Conservation (phyloP, 139 green algal genomes). For the Spirogloea muscicola region DNA sequence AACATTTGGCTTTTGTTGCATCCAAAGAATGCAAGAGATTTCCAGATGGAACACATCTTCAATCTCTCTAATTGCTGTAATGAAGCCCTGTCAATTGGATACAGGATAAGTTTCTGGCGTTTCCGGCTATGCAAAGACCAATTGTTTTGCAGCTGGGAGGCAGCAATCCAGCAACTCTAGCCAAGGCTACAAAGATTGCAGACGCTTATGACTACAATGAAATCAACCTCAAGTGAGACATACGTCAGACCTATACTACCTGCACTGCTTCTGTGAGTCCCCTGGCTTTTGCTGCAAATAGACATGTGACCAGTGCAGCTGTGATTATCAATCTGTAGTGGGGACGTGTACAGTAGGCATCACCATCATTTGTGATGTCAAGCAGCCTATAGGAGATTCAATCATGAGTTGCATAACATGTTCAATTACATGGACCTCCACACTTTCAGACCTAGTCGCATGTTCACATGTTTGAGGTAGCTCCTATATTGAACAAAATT, state of each 20-base stretch:
- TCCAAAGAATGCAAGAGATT: no score
- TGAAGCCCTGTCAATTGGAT: no score
- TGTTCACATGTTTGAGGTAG: background rate
- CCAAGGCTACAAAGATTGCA: conserved; percentile 36
- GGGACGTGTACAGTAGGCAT: no score
- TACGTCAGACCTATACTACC: background rate
- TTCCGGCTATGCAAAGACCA: conserved; percentile 26
- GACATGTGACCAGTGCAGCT: background rate
- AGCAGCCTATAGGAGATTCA: no score
- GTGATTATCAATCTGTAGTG: background rate
- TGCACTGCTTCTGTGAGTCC: background rate
- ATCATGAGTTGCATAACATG: no score
- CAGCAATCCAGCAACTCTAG: conserved; percentile 46
- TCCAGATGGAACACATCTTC: no score
- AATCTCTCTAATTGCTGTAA: no score
- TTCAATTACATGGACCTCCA: background rate
- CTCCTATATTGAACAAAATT: background rate
- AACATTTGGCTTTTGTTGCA: no score
- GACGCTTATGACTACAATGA: conserved; percentile 54
- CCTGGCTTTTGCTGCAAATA: background rate
- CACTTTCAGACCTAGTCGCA: background rate
- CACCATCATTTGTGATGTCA: no score
- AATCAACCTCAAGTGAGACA: conserved; percentile 60
- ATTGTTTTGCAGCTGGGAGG: conserved; percentile 59
- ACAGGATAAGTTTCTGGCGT: conserved; percentile 45